phyloP scores from a whole-genome alignment of 2,329 filamentous ascomycete species.

The Calonectria pteridis region DNA sequence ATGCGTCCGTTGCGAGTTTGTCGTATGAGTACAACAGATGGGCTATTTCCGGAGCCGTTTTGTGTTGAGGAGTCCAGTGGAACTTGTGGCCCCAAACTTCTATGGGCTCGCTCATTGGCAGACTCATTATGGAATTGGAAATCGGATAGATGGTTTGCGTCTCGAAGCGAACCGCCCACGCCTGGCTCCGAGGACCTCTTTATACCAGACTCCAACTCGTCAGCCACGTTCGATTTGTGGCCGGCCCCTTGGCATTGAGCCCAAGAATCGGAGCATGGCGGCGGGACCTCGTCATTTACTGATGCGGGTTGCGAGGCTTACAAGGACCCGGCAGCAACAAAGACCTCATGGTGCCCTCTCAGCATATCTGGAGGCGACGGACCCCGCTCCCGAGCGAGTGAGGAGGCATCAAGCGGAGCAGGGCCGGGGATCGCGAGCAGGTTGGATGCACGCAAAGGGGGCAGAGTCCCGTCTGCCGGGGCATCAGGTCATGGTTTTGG shows the following conservation, averaged over 20 bases:
- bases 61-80: conserved; percentile 75
- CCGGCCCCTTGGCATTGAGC: conserved; percentile 20
- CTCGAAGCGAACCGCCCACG: neutral
- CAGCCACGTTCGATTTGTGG: neutral
- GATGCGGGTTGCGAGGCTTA: neutral
- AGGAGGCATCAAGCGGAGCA: conserved; percentile 14
- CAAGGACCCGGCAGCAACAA: conserved; percentile 16
- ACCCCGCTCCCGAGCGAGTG: conserved; percentile 16
- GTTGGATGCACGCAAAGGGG: neutral
- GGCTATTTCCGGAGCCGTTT: conserved; percentile 68
- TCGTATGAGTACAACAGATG: conserved; percentile 77
- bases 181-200: neutral
- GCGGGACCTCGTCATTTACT: conserved; percentile 11
- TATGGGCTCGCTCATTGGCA: conserved; percentile 24
- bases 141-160: neutral
- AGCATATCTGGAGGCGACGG: neutral
- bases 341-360: conserved; percentile 20
- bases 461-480: conserved; percentile 13
- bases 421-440: neutral
- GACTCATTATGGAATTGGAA: conserved; percentile 25
- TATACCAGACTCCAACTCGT: neutral
- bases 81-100: conserved; percentile 65
- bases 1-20: conserved; percentile 73
- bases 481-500: conserved; percentile 21
- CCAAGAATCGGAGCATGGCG: conserved; percentile 30